Percentiles rank a stretch among this genome's conserved stretches.
Evolutionary conservation across 2,329 filamentous ascomycete genomes (phyloP).

Genomic region (Emericellopsis atlantica): DNA sequence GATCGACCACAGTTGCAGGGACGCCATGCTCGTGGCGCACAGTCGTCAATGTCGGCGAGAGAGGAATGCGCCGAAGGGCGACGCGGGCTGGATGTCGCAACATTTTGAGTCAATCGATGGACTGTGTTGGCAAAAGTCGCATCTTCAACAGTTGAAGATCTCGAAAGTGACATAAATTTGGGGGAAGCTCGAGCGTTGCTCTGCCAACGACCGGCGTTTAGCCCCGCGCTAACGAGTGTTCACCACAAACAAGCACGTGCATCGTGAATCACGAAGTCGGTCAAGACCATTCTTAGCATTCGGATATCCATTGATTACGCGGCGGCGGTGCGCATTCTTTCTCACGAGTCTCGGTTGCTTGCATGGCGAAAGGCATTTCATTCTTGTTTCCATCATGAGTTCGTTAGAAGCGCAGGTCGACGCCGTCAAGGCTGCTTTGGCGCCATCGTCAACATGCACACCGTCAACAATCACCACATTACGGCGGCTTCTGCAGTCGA

Average conservation of each 20-base stretch:
- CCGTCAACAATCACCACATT: conserved; percentile 31
- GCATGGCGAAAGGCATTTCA: too few species aligned
- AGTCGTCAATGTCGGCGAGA: neutral
- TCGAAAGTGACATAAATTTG: too few species aligned
- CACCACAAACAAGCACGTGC: too few species aligned
- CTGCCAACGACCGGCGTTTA: too few species aligned
- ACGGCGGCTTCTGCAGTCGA: conserved; percentile 30
- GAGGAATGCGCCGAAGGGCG: neutral
- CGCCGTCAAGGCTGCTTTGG: conserved; percentile 40
- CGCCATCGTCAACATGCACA: conserved; percentile 40
- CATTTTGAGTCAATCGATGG: neutral
- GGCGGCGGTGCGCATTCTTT: too few species aligned
- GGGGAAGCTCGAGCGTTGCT: neutral
- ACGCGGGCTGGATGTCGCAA: neutral
- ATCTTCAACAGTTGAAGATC: too few species aligned
- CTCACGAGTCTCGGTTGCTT: too few species aligned
- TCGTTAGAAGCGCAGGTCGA: conserved; percentile 29
- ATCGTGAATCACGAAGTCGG: too few species aligned
- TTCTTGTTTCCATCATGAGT: conserved; percentile 22
- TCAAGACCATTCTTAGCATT: too few species aligned
- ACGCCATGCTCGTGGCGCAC: conserved; percentile 7
- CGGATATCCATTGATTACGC: too few species aligned
- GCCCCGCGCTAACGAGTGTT: too few species aligned
- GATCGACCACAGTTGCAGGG: conserved; percentile 37
- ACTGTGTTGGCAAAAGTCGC: neutral